These are phyloP conservation scores for Austroboletus festivus DNA, from an alignment of 768 basidiomycete genomes.

Conservation along the genomic window DNA sequence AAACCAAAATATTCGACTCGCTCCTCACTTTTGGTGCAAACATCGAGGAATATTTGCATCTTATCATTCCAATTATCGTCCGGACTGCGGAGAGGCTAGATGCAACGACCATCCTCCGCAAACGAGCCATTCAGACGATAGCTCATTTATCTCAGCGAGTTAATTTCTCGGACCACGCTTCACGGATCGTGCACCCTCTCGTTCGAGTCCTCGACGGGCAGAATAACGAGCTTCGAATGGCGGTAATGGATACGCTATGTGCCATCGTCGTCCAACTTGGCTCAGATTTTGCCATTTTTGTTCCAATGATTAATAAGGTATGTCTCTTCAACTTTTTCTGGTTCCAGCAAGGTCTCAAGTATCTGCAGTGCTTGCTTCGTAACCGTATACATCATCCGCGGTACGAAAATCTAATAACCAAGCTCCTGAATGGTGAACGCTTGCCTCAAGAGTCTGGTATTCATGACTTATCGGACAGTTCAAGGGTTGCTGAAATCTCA, in stretches of 20 bases:
- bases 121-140: conserved; percentile 87
- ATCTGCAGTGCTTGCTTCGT: conserved; percentile 62
- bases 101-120: conserved; percentile 69
- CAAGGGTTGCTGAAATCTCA: conserved; percentile 68
- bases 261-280: conserved; percentile 91
- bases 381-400: conserved; percentile 75
- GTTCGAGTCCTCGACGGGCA: conserved; percentile 76
- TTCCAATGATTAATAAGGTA: conserved; percentile 96
- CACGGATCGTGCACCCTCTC: conserved; percentile 93
- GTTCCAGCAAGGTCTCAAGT: conserved; percentile 1
- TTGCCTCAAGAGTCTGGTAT: conserved; percentile 81
- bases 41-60: conserved; percentile 96
- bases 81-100: conserved; percentile 85
- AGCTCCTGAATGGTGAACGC: conserved; percentile 88
- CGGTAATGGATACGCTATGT: conserved; percentile 91
- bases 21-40: conserved; percentile 94
- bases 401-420: conserved; percentile 86
- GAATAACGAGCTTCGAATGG: conserved; percentile 75
- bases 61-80: conserved; percentile 93
- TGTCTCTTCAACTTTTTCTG: not conserved
- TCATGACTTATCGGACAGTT: conserved; percentile 66
- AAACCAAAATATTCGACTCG: conserved; percentile 91
- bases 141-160: conserved; percentile 87
- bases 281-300: conserved; percentile 95
- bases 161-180: conserved; percentile 97